A percentile compares a stretch with the other conserved stretches of the same genome.
phyloP scores from a whole-genome alignment of 257 asterid species.

The Rubia yunnanensis region DNA sequence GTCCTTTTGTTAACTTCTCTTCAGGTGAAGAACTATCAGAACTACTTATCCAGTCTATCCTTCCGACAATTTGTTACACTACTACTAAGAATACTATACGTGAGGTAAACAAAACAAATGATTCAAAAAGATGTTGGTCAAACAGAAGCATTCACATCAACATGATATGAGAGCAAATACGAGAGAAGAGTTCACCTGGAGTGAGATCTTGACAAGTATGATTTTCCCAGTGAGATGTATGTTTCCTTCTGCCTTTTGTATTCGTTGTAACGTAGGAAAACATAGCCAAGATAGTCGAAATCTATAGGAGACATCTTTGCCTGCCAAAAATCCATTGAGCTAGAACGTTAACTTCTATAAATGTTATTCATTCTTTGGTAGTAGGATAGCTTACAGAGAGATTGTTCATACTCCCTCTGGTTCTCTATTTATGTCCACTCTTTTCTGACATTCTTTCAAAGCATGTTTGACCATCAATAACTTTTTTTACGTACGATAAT shows the following conservation, averaged over 20 bases:
- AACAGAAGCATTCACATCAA: background rate
- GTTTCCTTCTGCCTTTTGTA: constrained; percentile 66
- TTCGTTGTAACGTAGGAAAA: constrained; percentile 63
- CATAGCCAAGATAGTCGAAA: constrained; percentile 74
- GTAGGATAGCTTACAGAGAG: background rate
- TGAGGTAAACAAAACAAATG: background rate
- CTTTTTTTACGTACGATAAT: too few relatives aligned
- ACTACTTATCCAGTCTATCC: background rate
- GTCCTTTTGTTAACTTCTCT: too few relatives aligned
- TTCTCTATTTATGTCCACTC: too few relatives aligned
- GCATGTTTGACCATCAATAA: too few relatives aligned
- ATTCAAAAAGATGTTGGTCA: constrained; percentile 1
- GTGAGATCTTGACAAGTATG: constrained; percentile 22
- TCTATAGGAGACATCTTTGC: constrained; percentile 90
- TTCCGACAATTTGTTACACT: background rate
- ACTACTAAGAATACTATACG: background rate
- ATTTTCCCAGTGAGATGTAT: constrained; percentile 33
- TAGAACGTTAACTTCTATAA: background rate
- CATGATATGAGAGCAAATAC: background rate
- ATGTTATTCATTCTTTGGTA: background rate
- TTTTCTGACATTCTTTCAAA: too few relatives aligned
- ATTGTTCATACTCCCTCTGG: too few relatives aligned
- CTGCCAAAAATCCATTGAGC: constrained; percentile 27
- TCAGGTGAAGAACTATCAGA: background rate
- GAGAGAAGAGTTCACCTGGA: constrained; percentile 9